phyloP scores from a whole-genome alignment of 2,329 filamentous ascomycete genomes.

The Clonostachys byssicola region DNA sequence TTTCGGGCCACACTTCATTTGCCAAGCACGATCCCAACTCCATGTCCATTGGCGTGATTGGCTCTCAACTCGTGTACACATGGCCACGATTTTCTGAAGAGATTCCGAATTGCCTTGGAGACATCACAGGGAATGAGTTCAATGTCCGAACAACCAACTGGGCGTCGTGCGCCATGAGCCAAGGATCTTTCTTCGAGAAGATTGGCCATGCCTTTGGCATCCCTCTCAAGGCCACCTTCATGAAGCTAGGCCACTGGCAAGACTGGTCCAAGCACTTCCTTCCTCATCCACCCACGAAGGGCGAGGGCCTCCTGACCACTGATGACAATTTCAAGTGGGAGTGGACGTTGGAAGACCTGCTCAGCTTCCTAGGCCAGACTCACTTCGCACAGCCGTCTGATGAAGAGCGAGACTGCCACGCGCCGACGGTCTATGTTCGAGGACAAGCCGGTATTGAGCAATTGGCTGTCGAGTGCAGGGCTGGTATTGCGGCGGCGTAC shows the following conservation, averaged over 20 bases:
- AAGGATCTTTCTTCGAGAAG: conserved; percentile 71
- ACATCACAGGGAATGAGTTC: conserved; percentile 34
- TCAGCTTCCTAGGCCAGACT: conserved; percentile 64
- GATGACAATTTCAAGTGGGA: conserved; percentile 51
- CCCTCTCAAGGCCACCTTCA: conserved; percentile 64
- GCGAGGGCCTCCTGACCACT: conserved; percentile 8
- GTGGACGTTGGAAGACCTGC: conserved; percentile 65
- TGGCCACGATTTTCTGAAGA: conserved; percentile 70
- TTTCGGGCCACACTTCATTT: conserved; percentile 63
- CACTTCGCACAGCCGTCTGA: conserved; percentile 66
- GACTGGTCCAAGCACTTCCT: conserved; percentile 38
- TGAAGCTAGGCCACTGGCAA: conserved; percentile 40
- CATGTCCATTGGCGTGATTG: conserved; percentile 65
- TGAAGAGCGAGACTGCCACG: background rate
- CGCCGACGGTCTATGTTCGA: too few species aligned
- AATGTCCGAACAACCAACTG: conserved; percentile 34
- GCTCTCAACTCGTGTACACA: conserved; percentile 65
- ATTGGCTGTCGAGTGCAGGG: too few species aligned
- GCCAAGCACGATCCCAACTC: conserved; percentile 47
- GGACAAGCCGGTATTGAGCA: too few species aligned
- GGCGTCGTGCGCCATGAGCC: conserved; percentile 45
- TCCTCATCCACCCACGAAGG: conserved; percentile 3
- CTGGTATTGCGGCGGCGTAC: too few species aligned
- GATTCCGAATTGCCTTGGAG: conserved; percentile 43
- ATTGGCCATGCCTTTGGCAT: conserved; percentile 68